Evolutionary conservation across 352 stramenopile species (phyloP), one percentile per base, ranked within the genome.

Genomic region (Pythium sukuiense): DNA sequence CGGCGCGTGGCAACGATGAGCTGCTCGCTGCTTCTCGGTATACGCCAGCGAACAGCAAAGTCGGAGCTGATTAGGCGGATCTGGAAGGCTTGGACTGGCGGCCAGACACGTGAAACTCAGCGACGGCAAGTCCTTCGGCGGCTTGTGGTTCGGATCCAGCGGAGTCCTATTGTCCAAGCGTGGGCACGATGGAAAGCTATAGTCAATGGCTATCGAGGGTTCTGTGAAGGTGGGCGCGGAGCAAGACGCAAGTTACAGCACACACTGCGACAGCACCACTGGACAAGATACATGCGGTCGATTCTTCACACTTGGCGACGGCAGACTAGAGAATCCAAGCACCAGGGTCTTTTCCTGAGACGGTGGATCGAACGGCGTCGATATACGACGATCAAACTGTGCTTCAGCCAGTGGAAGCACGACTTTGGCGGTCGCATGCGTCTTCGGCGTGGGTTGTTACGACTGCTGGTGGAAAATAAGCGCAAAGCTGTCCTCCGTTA

Each of bases 341-440:
- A 20, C 7, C 37, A 26, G 11, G n/a, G 55, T 11, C 11, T 60
- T 12, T 20, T 50, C 14, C 9, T 39, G 9, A 24, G 50, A 18
- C n/a, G 24, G 7, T 12, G 29, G n/a, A 37, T n/a, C 32, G 18
- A 30, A 12, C 53, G 50, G 6, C 55, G 12, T 12, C 55, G 35
- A 9, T 6, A 29, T 20, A 14, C 3, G 45, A 27, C 20, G 8
- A 29, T 64, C 5, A 16, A 2, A 9, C 9, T 16, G 16, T 57
- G 43, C 33, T 24, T 65, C 3, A 27, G 9, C 8, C 33, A 27
- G 13, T 65, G 59, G 59, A 33, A 50, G 32, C 18, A 9, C 20
- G 16, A 52, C 4, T 65, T 59, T 16, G n/a, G 33, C 16, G 30
- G n/a, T 26, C 6, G 9, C 1, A 59, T 59, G 59, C 59, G 35